Percentiles rank a stretch among this genome's conserved stretches.
phyloP scores from a whole-genome alignment of 2,329 filamentous ascomycete genomes.

The Dactylellina haptotyla region DNA sequence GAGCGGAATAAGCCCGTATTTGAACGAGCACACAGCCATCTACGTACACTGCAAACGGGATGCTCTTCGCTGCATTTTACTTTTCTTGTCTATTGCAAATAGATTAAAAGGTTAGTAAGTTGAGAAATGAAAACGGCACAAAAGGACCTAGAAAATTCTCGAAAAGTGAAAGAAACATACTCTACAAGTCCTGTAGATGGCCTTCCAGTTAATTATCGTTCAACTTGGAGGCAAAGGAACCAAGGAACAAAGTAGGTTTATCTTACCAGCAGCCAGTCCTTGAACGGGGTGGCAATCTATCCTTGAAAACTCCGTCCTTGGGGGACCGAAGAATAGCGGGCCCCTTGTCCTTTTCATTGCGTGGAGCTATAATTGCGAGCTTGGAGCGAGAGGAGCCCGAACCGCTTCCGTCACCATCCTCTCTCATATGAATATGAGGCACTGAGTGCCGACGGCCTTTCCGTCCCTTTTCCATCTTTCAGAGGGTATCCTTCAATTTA shows the following conservation, averaged over 20 bases:
- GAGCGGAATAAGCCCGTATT: neutral
- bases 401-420: constrained; percentile 35
- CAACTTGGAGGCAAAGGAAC: constrained; percentile 29
- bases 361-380: constrained; percentile 50
- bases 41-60: constrained; percentile 67
- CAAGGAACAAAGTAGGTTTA: constrained; percentile 10
- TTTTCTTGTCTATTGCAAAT: constrained; percentile 57
- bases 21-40: constrained; percentile 36
- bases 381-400: constrained; percentile 45
- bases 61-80: constrained; percentile 70
- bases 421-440: constrained; percentile 46
- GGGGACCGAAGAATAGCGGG: constrained; percentile 21
- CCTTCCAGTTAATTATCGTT: constrained; percentile 55
- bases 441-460: constrained; percentile 45
- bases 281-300: constrained; percentile 58
- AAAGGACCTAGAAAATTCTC: constrained; percentile 15
- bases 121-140: neutral
- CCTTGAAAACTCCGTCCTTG: constrained; percentile 37
- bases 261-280: constrained; percentile 60
- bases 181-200: constrained; percentile 57
- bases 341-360: constrained; percentile 48
- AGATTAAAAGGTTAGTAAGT: neutral
- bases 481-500: neutral
- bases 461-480: constrained; percentile 36
- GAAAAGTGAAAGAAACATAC: constrained; percentile 52